Base-by-base conservation (phyloP, 2,329 filamentous ascomycete species). In the Thermothelomyces thermophilus region DNA sequence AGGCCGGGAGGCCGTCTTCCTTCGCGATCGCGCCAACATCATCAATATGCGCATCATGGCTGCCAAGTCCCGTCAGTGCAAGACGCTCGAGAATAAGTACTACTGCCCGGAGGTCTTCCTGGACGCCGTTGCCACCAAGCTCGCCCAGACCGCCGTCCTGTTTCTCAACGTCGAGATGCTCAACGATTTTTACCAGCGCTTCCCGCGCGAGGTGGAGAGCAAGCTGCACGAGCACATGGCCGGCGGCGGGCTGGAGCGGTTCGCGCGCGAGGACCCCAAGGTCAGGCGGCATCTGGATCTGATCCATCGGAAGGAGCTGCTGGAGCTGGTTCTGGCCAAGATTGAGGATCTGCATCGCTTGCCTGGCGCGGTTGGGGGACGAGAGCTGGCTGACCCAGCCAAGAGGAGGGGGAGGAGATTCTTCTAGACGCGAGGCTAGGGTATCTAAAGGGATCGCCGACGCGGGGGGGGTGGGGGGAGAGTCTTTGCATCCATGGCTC, bases 151-250 rank as follows among this genome's bases (percentile, higher is more conserved):
- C 0, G 91, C 93, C 2, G 93, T 98, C 8, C 80, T 98, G 0
- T 98, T 98, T 75, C 79, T 98, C 26, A 96, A 98, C 63, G 93
- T 97, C 10, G 94, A 98, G 70, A 78, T 98, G 17, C 79, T 98
- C 16, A 91, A 87, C 2, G 95, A 98, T 64, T 98, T 97, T 66
- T 96, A 95, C 72, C 95, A 96, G 70, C 90, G 93, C 64, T 98
- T 98, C 68, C 93, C 93, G 0, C 81, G 93, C 34, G 90, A 96
- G 65, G 79, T 98, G 11, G 93, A 98, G 66, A 73, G 85, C 52
- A 82, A 90, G 30, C 83, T 98, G 10, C 89, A 91, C 40, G 82
- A 89, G 22, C 84, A 89, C 60, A 75, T 96, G 53, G 80, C 81
- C 30, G 81, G 86, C 48, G 82, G 83, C 5, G 84, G 97, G 62